phyloP scores from a whole-genome alignment of 768 basidiomycete species.

The Boletus huronensis region DNA sequence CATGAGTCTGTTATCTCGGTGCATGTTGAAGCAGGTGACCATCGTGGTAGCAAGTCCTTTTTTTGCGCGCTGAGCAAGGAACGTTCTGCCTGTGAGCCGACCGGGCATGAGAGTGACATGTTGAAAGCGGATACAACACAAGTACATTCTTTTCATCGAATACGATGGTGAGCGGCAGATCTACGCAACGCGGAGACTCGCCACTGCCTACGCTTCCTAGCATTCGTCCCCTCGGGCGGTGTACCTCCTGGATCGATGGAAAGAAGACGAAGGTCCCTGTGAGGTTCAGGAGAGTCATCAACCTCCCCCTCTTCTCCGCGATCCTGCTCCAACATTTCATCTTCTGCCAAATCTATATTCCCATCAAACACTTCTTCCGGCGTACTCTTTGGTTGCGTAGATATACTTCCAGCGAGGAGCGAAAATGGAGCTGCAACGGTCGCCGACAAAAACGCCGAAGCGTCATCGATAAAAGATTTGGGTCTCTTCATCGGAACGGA shows the following conservation, averaged over 20 bases:
- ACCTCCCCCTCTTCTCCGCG: constrained; percentile 74
- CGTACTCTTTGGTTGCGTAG: constrained; percentile 39
- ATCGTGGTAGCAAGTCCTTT: neutral
- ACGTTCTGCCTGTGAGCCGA: too few relatives aligned
- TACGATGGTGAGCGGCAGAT: constrained; percentile 25
- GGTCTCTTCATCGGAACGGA: constrained; percentile 68
- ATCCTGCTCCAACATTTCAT: constrained; percentile 78
- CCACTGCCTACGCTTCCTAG: constrained; percentile 47
- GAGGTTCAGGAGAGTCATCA: constrained; percentile 63
- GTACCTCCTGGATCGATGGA: constrained; percentile 43
- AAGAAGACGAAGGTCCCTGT: constrained; percentile 55
- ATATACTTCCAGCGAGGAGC: constrained; percentile 41
- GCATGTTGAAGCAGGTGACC: neutral
- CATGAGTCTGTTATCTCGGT: neutral
- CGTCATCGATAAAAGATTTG: constrained; percentile 66
- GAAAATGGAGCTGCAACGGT: constrained; percentile 59
- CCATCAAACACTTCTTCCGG: constrained; percentile 67
- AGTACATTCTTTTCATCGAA: constrained; percentile 5
- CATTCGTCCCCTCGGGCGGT: constrained; percentile 30
- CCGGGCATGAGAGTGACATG: neutral
- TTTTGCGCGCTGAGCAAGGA: neutral
- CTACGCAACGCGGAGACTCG: constrained; percentile 43
- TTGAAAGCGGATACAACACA: too few relatives aligned
- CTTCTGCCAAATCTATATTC: constrained; percentile 69
- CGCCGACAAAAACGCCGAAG: constrained; percentile 60